These are phyloP conservation scores for Bothriochloa decipiens DNA, from an alignment of 176 grass and related monocot genomes.

Conservation along the genomic window DNA sequence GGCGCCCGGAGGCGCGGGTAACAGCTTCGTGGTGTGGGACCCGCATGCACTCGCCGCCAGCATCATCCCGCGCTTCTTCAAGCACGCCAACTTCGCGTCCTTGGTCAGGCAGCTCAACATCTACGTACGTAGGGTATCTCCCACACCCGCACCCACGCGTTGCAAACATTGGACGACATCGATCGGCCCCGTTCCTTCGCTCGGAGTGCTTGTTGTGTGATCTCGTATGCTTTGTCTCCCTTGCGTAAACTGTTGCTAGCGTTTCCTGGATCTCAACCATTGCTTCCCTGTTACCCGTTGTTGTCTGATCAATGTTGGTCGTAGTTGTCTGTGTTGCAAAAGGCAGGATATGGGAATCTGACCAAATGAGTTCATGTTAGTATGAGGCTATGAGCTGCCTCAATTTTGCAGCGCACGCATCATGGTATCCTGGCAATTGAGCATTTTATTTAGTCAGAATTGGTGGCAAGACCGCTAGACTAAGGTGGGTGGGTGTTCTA, in stretches of 20 bases:
- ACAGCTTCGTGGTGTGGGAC: constrained; percentile 72
- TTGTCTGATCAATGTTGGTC: background rate
- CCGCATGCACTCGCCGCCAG: constrained; percentile 46
- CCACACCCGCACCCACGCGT: too few relatives aligned
- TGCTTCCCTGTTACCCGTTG: background rate
- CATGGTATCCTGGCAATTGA: background rate
- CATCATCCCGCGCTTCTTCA: constrained; percentile 71
- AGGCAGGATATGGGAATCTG: background rate
- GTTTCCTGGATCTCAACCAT: background rate
- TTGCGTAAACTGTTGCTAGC: background rate
- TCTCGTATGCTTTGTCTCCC: background rate
- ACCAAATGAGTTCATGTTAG: background rate
- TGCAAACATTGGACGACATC: too few relatives aligned
- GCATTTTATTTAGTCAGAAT: background rate
- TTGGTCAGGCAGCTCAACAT: constrained; percentile 81
- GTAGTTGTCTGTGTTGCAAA: background rate
- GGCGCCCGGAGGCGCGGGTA: constrained; percentile 36
- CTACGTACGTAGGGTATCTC: constrained; percentile 49
- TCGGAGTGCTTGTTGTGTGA: background rate
- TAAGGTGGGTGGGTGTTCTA: background rate
- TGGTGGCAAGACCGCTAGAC: background rate
- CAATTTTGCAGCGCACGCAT: background rate
- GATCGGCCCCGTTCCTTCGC: too few relatives aligned
- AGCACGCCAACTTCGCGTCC: constrained; percentile 85
- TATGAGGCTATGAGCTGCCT: background rate